Conservation (phyloP, 2,329 filamentous ascomycete genomes). For the Penicillium palitans region DNA sequence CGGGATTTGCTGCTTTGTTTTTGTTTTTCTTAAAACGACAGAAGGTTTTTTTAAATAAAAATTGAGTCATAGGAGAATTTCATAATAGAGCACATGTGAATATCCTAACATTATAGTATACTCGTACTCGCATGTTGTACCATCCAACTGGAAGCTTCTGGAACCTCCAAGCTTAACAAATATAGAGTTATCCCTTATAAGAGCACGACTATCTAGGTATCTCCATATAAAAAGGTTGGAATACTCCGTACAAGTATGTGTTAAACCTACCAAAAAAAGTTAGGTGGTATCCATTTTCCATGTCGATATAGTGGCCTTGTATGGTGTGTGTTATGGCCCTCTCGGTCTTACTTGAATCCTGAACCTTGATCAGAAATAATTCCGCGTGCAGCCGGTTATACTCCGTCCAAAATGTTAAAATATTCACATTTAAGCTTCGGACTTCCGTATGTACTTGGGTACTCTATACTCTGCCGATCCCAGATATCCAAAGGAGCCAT, state of each 20-base stretch:
- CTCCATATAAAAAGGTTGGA: neutral
- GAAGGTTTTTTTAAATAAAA: no score
- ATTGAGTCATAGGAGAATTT: no score
- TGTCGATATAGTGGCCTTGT: neutral
- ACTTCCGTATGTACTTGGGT: neutral
- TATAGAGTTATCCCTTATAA: neutral
- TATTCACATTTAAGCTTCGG: neutral
- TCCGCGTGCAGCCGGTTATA: neutral
- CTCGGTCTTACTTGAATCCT: neutral
- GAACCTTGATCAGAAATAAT: neutral
- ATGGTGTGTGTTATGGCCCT: neutral
- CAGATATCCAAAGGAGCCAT: neutral
- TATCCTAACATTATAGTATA: neutral
- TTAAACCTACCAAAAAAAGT: neutral
- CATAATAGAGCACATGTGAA: neutral
- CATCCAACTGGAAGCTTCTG: no score
- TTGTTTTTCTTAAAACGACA: no score
- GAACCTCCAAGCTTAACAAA: neutral
- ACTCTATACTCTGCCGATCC: neutral
- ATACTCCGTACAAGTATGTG: neutral
- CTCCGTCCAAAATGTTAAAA: no score
- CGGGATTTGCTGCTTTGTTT: neutral
- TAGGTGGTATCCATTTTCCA: neutral
- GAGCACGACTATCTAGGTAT: no score
- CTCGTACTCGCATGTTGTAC: no score